Base-by-base conservation (phyloP, 2,329 filamentous ascomycete species). In the Lachnellula hyalina region DNA sequence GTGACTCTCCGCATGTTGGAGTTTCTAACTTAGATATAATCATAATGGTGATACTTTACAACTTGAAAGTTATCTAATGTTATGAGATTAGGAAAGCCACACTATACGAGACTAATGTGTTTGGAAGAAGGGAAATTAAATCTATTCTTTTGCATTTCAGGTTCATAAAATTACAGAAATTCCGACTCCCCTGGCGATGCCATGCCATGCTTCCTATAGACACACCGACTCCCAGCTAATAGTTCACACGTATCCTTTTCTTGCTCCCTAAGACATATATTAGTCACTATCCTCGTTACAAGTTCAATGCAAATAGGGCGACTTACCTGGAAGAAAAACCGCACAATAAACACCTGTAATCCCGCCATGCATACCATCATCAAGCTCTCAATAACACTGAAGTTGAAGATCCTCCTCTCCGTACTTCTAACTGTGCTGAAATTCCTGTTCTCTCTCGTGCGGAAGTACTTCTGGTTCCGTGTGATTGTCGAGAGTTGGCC, bases 381-480 rank as follows among this genome's bases (percentile, higher is more conserved):
- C 60, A 83, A 80, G 62, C 89, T 88, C 78, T 99, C 94, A 65
- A 97, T 87, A 69, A 99, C 78, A 71, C 90, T 96, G 73, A 99
- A 96, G 75, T 96, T 97, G 77, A 96, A 91, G 68, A 99, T 99
- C 61, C 94, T 82, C 71, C 84, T 84, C 79, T 99, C 94, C 41
- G 94, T 99, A 76, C 92, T 96, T 72, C 90, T 83, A 66, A 99
- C 94, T 9, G 94, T 99, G 76, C 90, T 95, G 76, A 99, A 97
- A 76, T 99, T 99, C 59, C 94, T 84, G 81, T 99, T 99, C 80
- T 99, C 94, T 63, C 94, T 86, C 2, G 94, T 99, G 60, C 95
- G 89, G 85, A 99, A 99, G 79, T 99, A 99, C 73, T 99, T 99
- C 70, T 99, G 94, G 77, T 96, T 96, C 68, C 94, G 84, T 42